These are phyloP conservation scores for Kwoniella shandongensis DNA, from an alignment of 768 basidiomycete species.

Conservation along the genomic window DNA sequence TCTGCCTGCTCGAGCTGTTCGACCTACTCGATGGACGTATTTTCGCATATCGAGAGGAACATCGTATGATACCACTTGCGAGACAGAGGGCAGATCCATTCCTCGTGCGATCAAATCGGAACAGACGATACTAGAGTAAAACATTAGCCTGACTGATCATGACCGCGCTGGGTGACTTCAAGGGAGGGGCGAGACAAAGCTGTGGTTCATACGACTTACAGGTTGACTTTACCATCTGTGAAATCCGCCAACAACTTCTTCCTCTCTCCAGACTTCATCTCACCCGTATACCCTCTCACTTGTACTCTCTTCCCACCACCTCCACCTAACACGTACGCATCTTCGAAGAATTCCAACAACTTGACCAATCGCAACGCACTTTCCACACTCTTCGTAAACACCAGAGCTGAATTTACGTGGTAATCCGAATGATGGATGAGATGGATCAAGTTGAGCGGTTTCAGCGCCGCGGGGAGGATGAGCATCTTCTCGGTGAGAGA, in stretches of 20 bases:
- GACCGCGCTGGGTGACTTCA: too few species aligned
- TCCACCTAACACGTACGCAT: constrained; percentile 51
- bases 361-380: constrained; percentile 78
- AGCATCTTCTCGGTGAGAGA: constrained; percentile 88
- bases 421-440: constrained; percentile 64
- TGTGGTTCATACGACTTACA: constrained; percentile 60
- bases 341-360: constrained; percentile 78
- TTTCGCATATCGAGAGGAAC: constrained; percentile 96
- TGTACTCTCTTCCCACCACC: constrained; percentile 47
- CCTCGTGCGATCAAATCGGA: constrained; percentile 95
- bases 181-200: too few species aligned
- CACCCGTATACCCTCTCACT: constrained; percentile 80
- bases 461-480: constrained; percentile 71
- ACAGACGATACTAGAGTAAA: constrained; percentile 71
- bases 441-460: constrained; percentile 86
- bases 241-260: constrained; percentile 77
- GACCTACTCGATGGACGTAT: constrained; percentile 94
- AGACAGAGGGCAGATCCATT: constrained; percentile 87
- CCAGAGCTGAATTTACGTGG: constrained; percentile 68
- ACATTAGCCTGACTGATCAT: not conserved
- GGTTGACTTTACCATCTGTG: constrained; percentile 72
- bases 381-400: constrained; percentile 97
- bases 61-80: constrained; percentile 93
- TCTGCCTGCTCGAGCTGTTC: constrained; percentile 90
- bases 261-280: constrained; percentile 71